Evolutionary conservation across 2,329 filamentous ascomycete genomes (phyloP).

Genomic region (Leptodontidium sp.): DNA sequence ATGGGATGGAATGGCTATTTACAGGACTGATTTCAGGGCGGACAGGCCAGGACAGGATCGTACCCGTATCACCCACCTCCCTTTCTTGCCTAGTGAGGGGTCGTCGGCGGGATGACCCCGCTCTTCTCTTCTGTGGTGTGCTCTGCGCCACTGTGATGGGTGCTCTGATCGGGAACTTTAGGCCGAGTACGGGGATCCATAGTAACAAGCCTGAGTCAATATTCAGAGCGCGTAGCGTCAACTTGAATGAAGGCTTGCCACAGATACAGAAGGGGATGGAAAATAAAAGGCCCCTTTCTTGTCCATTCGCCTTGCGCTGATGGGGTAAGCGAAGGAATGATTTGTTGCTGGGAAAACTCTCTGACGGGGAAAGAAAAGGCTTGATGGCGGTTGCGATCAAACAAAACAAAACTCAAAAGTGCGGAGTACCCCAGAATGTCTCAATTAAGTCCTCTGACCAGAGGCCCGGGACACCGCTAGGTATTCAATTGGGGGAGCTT

Average conservation of each 20-base stretch:
- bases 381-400: neutral
- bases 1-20: constrained; percentile 10
- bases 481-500: neutral
- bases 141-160: neutral
- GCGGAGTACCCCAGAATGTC: constrained; percentile 8
- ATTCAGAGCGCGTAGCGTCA: neutral
- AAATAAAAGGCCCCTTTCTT: no score
- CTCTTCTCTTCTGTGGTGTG: neutral
- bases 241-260: no score
- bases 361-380: no score
- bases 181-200: neutral
- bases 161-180: constrained; percentile 1
- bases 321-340: neutral
- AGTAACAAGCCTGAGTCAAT: neutral
- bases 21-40: neutral
- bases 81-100: constrained; percentile 6
- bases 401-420: neutral
- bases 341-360: neutral
- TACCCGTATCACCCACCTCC: neutral
- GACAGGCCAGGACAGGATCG: neutral
- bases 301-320: no score
- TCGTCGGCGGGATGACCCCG: constrained; percentile 2
- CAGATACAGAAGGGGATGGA: no score
- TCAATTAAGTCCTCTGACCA: neutral
- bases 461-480: neutral